Percentiles rank a stretch among this genome's conserved stretches.
Conservation (phyloP, 2,329 filamentous ascomycete genomes). For the Aspergillus brasiliensis region DNA sequence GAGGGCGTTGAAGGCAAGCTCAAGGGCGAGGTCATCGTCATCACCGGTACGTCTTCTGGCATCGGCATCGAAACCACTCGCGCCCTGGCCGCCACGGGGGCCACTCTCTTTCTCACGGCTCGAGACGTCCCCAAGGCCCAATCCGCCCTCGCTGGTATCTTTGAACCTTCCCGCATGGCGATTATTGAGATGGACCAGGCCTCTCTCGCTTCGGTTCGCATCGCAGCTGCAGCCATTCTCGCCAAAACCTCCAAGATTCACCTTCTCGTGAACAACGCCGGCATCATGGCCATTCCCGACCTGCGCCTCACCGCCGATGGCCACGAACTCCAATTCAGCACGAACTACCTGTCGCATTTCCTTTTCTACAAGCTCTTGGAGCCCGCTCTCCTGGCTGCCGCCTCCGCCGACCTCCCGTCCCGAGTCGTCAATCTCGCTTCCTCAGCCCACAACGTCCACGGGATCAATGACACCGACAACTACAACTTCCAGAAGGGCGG, state of each 20-base stretch:
- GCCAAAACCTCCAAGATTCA: slow-evolving; percentile 14
- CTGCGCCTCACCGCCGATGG: slow-evolving; percentile 38
- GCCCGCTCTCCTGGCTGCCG: slow-evolving; percentile 14
- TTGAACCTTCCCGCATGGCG: slow-evolving; percentile 13
- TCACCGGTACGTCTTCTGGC: slow-evolving; percentile 34
- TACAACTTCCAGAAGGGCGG: slow-evolving; percentile 39
- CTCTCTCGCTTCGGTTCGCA: slow-evolving; percentile 4
- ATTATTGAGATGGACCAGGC: slow-evolving; percentile 20
- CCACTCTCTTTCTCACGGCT: slow-evolving; percentile 39
- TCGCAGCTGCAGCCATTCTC: slow-evolving; percentile 12
- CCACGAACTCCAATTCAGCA: slow-evolving; percentile 55
- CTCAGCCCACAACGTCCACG: slow-evolving; percentile 42
- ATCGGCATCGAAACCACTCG: slow-evolving; percentile 49
- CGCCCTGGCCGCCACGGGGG: slow-evolving; percentile 41
- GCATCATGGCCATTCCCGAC: slow-evolving; percentile 41
- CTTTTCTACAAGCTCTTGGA: slow-evolving; percentile 56
- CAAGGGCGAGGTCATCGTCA: slow-evolving; percentile 14
- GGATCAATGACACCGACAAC: slow-evolving; percentile 38
- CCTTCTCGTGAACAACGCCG: slow-evolving; percentile 47
- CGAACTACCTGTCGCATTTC: slow-evolving; percentile 58
- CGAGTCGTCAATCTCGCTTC: slow-evolving; percentile 53
- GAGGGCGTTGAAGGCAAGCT: slow-evolving; percentile 21
- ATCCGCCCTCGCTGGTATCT: slow-evolving; percentile 24
- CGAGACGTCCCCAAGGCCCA: slow-evolving; percentile 39
- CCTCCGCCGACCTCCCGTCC: slow-evolving; percentile 44